These are phyloP conservation scores for Arthromyces matolae DNA, from an alignment of 768 basidiomycete species.

Conservation along the genomic window DNA sequence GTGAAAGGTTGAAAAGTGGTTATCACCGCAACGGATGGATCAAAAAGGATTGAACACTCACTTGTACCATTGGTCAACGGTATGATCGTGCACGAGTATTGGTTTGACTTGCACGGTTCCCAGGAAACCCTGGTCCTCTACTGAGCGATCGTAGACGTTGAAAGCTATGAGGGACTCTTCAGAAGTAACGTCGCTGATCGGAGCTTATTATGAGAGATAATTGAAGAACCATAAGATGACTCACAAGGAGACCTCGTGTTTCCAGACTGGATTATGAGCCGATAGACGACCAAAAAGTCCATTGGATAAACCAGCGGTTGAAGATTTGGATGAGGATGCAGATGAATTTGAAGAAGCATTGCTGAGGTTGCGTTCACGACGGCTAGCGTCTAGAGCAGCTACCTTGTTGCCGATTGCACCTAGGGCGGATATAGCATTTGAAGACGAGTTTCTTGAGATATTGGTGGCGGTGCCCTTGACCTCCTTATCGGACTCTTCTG, in stretches of 20 bases:
- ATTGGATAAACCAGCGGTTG: constrained; percentile 26
- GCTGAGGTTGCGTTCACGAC: constrained; percentile 37
- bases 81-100: constrained; percentile 85
- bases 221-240: constrained; percentile 30
- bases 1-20: constrained; percentile 11
- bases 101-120: constrained; percentile 92
- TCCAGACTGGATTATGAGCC: constrained; percentile 94
- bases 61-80: constrained; percentile 97
- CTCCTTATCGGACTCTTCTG: constrained; percentile 81
- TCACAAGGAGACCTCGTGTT: constrained; percentile 97
- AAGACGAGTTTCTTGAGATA: constrained; percentile 46
- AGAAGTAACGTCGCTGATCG: constrained; percentile 85
- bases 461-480: constrained; percentile 77
- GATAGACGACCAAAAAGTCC: constrained; percentile 64
- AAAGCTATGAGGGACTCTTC: constrained; percentile 79
- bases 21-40: constrained; percentile 12
- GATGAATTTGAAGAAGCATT: constrained; percentile 40
- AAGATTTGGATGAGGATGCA: constrained; percentile 36
- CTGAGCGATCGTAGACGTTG: constrained; percentile 88
- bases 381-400: constrained; percentile 31
- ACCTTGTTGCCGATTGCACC: constrained; percentile 55
- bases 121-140: constrained; percentile 81
- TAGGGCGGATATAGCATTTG: constrained; percentile 62
- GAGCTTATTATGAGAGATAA: constrained; percentile 15
- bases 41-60: constrained; percentile 55